Evolutionary conservation across 108 stramenopile species (phyloP).

Genomic region (Schizochytrium sp.): DNA sequence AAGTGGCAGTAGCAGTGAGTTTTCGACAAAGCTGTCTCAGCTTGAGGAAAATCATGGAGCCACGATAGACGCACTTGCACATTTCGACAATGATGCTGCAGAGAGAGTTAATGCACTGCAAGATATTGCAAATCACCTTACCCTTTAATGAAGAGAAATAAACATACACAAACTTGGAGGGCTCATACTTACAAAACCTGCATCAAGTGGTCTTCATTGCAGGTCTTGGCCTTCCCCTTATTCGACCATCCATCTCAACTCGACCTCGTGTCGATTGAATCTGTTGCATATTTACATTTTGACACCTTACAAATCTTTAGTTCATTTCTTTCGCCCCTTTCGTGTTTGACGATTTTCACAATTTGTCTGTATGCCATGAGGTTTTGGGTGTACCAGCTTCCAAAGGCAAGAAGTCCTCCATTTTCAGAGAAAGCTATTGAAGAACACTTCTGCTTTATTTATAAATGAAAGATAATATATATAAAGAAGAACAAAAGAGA

Average conservation of each 20-base stretch:
- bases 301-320: too few species aligned
- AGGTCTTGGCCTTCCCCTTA: too few species aligned
- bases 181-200: not conserved
- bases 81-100: not conserved
- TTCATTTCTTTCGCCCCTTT: not conserved
- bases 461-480: too few species aligned
- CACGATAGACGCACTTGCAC: not conserved
- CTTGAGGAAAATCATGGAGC: not conserved
- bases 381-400: not conserved
- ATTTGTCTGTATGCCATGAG: not conserved
- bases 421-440: too few species aligned
- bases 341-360: not conserved
- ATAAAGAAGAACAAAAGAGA: too few species aligned
- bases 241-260: too few species aligned
- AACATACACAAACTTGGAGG: not conserved
- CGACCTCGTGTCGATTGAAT: too few species aligned
- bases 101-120: not conserved
- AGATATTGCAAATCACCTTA: conserved; percentile 32
- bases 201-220: not conserved
- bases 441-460: too few species aligned
- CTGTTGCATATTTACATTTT: too few species aligned
- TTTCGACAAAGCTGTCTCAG: not conserved
- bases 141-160: not conserved
- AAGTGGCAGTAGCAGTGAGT: not conserved
- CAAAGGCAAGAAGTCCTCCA: too few species aligned